Conservation (phyloP, 352 stramenopile species). For the Phytophthora fragariae region DNA sequence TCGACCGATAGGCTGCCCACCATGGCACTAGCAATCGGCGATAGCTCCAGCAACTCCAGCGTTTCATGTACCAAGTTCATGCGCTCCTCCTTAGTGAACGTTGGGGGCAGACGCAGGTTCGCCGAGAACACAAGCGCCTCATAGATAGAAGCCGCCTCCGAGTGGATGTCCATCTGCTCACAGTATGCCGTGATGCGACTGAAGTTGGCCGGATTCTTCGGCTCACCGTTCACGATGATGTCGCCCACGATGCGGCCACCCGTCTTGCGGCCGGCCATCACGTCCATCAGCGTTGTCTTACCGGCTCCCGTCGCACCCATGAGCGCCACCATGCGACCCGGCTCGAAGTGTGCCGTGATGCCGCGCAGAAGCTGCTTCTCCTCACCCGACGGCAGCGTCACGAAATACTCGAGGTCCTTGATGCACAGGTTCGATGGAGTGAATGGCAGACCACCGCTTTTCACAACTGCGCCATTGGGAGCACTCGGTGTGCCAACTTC, state of each 20-base stretch:
- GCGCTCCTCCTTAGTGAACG: conserved; percentile 47
- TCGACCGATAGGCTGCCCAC: conserved; percentile 78
- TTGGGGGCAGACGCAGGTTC: conserved; percentile 76
- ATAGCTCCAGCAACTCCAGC: conserved; percentile 64
- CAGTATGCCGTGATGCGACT: conserved; percentile 63
- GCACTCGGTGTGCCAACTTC: too few relatives aligned
- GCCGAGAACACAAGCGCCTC: conserved; percentile 94
- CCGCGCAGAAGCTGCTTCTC: conserved; percentile 14
- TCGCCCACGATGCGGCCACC: conserved; percentile 77
- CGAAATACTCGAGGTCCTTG: conserved; percentile 61
- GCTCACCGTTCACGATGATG: conserved; percentile 90
- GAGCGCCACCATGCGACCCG: conserved; percentile 69
- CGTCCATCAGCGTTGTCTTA: conserved; percentile 73
- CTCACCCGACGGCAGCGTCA: conserved; percentile 65
- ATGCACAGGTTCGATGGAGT: conserved; percentile 56
- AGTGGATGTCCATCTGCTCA: conserved; percentile 92
- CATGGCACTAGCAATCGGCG: conserved; percentile 50
- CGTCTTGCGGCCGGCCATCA: conserved; percentile 69
- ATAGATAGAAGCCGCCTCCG: conserved; percentile 81
- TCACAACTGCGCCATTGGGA: too few relatives aligned
- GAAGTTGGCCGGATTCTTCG: conserved; percentile 85
- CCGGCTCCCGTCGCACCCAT: conserved; percentile 78
- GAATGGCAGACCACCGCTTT: conserved; percentile 5
- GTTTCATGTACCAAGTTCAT: conserved; percentile 65
- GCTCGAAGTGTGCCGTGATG: conserved; percentile 65